These are phyloP conservation scores for Cyathus striatus DNA, from an alignment of 768 basidiomycete species.

Conservation along the genomic window DNA sequence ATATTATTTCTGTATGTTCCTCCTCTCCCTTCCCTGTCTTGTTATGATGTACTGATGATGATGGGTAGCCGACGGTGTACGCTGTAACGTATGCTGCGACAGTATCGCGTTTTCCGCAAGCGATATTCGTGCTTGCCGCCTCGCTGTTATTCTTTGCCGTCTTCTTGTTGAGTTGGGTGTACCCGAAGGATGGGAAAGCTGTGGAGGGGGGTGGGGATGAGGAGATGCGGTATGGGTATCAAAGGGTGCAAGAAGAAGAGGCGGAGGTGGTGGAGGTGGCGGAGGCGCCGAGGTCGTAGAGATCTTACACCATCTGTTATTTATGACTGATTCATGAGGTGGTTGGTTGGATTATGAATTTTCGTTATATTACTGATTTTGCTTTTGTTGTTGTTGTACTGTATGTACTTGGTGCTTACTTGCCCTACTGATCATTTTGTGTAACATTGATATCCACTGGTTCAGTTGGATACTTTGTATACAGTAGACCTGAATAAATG, in stretches of 20 bases:
- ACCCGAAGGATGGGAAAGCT: conserved; percentile 19
- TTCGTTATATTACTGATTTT: too few relatives aligned
- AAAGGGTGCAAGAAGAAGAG: not conserved
- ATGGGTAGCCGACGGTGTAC: conserved; percentile 60
- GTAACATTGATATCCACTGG: too few relatives aligned
- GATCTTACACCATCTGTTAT: too few relatives aligned
- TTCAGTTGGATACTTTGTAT: too few relatives aligned
- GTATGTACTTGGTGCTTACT: too few relatives aligned
- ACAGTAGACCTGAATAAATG: too few relatives aligned
- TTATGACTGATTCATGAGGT: not conserved
- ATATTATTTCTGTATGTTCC: conserved; percentile 49
- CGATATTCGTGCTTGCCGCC: conserved; percentile 61
- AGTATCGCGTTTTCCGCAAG: conserved; percentile 60
- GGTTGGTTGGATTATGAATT: not conserved
- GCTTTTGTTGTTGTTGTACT: too few relatives aligned
- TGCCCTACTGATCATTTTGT: too few relatives aligned
- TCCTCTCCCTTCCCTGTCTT: not conserved
- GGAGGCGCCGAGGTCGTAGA: not conserved
- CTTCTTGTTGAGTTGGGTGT: conserved; percentile 34
- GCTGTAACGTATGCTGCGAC: conserved; percentile 61
- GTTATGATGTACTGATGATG: not conserved
- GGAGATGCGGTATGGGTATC: not conserved
- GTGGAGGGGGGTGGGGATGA: conserved; percentile 3
- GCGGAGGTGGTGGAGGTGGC: not conserved
- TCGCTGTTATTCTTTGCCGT: conserved; percentile 49